Percentiles rank a stretch among this genome's conserved stretches.
These are phyloP conservation scores for Trametes sp. DNA, from an alignment of 1,284 basidiomycete genomes.

Conservation along the genomic window DNA sequence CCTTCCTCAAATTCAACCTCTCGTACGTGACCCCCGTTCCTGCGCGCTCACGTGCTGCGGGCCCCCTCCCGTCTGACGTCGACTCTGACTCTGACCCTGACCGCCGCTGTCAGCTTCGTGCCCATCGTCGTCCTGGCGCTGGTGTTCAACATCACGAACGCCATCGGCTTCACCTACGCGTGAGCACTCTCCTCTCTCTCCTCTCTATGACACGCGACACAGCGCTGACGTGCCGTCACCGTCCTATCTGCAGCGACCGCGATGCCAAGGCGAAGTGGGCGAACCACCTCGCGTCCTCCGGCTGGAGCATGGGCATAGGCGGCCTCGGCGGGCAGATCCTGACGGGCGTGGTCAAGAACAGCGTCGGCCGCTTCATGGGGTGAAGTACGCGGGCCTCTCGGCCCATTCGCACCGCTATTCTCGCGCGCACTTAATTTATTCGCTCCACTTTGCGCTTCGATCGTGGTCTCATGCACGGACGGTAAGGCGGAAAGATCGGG, in stretches of 20 bases:
- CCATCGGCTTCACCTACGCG: conserved; percentile 93
- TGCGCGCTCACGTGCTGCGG: conserved; percentile 1
- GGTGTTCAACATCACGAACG: conserved; percentile 92
- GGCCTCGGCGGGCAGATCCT: conserved; percentile 83
- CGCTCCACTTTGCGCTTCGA: neutral
- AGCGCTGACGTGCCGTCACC: conserved; percentile 10
- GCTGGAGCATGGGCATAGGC: conserved; percentile 71
- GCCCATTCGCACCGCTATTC: conserved; percentile 7
- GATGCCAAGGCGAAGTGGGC: conserved; percentile 91
- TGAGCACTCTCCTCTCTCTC: conserved; percentile 46
- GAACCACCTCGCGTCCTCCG: conserved; percentile 65
- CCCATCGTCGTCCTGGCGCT: conserved; percentile 90
- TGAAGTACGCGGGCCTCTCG: conserved; percentile 21
- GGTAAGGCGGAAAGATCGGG: too few species aligned
- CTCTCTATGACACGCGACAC: neutral
- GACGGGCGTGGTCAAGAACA: conserved; percentile 80
- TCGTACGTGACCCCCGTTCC: conserved; percentile 64
- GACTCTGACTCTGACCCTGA: neutral
- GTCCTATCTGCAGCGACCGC: conserved; percentile 66
- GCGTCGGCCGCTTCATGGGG: conserved; percentile 78
- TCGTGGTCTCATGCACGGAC: conserved; percentile 1
- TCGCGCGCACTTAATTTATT: conserved; percentile 18
- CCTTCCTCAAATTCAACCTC: conserved; percentile 86
- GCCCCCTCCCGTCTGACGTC: neutral
- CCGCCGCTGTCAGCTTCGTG: conserved; percentile 64